These are phyloP conservation scores for Termitomyces sp. DNA, from an alignment of 768 basidiomycete genomes.

Conservation along the genomic window DNA sequence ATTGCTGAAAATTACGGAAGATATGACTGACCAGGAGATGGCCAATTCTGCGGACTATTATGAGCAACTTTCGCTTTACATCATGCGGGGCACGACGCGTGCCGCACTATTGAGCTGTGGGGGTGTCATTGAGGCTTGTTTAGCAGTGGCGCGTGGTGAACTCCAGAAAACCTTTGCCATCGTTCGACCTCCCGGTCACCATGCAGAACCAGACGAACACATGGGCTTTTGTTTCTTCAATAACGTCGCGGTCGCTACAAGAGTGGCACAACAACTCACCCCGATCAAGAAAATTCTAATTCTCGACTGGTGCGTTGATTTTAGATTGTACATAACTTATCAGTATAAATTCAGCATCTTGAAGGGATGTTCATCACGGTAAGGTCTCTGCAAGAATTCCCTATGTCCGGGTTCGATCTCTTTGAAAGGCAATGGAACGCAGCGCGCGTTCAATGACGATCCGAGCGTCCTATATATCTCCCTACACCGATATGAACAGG, in stretches of 20 bases:
- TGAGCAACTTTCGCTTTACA: conserved; percentile 89
- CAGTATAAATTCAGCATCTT: conserved; percentile 1
- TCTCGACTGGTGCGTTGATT: conserved; percentile 79
- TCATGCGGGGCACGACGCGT: conserved; percentile 79
- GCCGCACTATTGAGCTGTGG: conserved; percentile 90
- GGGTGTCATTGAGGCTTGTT: conserved; percentile 87
- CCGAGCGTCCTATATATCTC: conserved; percentile 92
- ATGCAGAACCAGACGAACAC: conserved; percentile 95
- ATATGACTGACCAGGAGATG: conserved; percentile 73
- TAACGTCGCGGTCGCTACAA: conserved; percentile 91
- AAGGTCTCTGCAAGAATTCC: conserved; percentile 9
- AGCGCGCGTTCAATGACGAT: conserved; percentile 93
- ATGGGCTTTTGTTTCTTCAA: conserved; percentile 99
- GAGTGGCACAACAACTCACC: conserved; percentile 72
- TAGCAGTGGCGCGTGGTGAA: conserved; percentile 78
- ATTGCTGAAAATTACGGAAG: conserved; percentile 35
- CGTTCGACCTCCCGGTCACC: conserved; percentile 96
- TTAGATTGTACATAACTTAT: conserved; percentile 5
- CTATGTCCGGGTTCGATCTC: conserved; percentile 6
- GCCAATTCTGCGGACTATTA: conserved; percentile 79
- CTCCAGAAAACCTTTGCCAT: conserved; percentile 91
- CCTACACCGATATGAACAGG: conserved; percentile 91
- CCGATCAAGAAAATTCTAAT: conserved; percentile 81
- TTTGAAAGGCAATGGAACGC: conserved; percentile 90
- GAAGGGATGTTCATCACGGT: conserved; percentile 89